Evolutionary conservation across 2,329 filamentous ascomycete genomes (phyloP).

Genomic region (Penicillium sp.): DNA sequence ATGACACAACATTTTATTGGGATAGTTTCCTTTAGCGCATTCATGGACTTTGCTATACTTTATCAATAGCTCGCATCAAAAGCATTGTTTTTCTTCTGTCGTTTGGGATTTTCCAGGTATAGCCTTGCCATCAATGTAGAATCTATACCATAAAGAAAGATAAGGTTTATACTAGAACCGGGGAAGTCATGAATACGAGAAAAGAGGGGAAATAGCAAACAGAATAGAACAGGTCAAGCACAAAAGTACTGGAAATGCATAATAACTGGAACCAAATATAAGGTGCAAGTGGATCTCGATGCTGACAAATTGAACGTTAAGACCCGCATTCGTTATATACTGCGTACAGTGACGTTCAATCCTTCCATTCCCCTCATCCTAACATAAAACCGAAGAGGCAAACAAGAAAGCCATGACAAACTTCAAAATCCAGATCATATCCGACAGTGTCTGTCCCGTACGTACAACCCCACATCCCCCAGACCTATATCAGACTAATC

Average conservation of each 20-base stretch:
- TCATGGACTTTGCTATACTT: background rate
- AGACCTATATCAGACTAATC: constrained; percentile 8
- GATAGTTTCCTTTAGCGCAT: background rate
- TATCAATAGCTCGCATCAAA: background rate
- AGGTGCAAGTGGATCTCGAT: background rate
- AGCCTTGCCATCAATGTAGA: too few relatives aligned
- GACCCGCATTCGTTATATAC: constrained; percentile 4
- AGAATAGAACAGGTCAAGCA: too few relatives aligned
- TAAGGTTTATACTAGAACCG: too few relatives aligned
- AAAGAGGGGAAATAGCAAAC: background rate
- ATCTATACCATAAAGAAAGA: too few relatives aligned
- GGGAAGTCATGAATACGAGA: background rate
- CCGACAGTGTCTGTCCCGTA: constrained; percentile 76
- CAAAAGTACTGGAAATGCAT: background rate
- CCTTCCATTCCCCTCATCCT: background rate
- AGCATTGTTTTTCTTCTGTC: too few relatives aligned
- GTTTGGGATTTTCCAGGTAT: too few relatives aligned
- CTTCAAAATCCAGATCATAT: constrained; percentile 75
- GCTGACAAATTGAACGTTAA: constrained; percentile 16
- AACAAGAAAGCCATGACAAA: constrained; percentile 60
- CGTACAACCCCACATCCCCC: background rate
- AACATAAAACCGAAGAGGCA: constrained; percentile 18
- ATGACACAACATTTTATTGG: background rate
- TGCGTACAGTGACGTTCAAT: background rate
- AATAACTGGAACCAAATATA: background rate